These are phyloP conservation scores for Astragalus glycyphyllos DNA, from an alignment of 306 rosid genomes.

Conservation along the genomic window DNA sequence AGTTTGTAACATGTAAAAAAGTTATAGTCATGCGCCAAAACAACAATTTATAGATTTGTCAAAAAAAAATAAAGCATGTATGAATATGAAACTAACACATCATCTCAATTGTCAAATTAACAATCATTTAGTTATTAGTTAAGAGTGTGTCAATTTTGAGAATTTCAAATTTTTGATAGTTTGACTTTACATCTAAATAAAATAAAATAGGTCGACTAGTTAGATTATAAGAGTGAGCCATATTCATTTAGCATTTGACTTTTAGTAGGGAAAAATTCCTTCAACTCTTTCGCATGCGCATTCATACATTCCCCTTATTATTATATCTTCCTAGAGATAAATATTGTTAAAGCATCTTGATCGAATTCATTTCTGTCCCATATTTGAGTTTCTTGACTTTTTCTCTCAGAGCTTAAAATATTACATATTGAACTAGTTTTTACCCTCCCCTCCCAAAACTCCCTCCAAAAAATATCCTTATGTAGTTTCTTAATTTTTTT, in stretches of 20 bases:
- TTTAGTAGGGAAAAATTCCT: background rate
- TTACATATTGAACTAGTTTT: no score
- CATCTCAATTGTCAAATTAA: background rate
- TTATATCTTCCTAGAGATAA: no score
- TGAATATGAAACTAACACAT: background rate
- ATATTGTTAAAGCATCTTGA: no score
- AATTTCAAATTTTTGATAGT: background rate
- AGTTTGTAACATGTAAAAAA: background rate
- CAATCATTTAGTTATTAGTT: background rate
- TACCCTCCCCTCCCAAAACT: no score
- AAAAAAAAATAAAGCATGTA: no score
- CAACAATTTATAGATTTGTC: conserved; percentile 1
- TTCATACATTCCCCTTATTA: background rate
- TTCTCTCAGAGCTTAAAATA: no score
- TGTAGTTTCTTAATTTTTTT: no score
- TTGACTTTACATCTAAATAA: conserved; percentile 9
- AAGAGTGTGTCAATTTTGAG: background rate
- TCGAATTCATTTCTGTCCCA: no score
- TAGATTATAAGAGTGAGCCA: background rate
- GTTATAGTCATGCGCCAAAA: background rate
- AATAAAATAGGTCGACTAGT: conserved; percentile 27
- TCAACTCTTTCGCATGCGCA: conserved; percentile 26
- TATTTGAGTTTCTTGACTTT: no score
- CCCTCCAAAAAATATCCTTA: no score
- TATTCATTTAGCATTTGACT: conserved; percentile 34